A percentile compares a stretch with the other conserved stretches of the same genome.
Evolutionary conservation across 805 yeast genomes (phyloP).

Genomic region (Yarrowia bubula): DNA sequence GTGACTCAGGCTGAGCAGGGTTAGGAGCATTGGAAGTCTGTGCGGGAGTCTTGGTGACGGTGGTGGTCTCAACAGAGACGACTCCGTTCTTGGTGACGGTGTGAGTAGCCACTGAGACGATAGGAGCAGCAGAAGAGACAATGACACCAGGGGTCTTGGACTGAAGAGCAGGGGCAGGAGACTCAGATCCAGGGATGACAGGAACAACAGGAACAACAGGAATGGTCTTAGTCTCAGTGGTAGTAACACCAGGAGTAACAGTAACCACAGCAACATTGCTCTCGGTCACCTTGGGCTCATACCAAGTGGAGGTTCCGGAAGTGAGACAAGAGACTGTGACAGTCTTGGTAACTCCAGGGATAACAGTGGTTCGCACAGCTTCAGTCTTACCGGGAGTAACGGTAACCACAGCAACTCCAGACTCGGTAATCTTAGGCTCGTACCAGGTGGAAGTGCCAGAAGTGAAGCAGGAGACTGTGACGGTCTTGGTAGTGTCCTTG

Average conservation of each 20-base stretch:
- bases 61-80: neutral
- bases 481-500: neutral
- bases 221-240: neutral
- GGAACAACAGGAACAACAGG: neutral
- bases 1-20: no score
- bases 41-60: neutral
- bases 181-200: neutral
- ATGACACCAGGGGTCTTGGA: neutral
- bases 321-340: slow-evolving; percentile 3
- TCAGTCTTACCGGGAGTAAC: slow-evolving; percentile 7
- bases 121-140: neutral
- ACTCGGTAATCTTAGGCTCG: slow-evolving; percentile 7
- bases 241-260: neutral
- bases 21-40: neutral
- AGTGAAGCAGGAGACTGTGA: slow-evolving; percentile 9
- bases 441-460: slow-evolving; percentile 17
- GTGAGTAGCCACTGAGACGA: neutral
- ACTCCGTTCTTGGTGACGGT: neutral
- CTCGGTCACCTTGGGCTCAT: slow-evolving; percentile 21
- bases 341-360: slow-evolving; percentile 5
- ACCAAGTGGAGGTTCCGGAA: slow-evolving; percentile 13
- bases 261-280: neutral
- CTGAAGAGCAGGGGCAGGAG: neutral
- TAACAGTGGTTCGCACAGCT: neutral
- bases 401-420: neutral